Percentiles rank a stretch among this genome's conserved stretches.
These are phyloP conservation scores for Rhododendron mucronatum DNA, from an alignment of 148 eudicot genomes.

Conservation along the genomic window DNA sequence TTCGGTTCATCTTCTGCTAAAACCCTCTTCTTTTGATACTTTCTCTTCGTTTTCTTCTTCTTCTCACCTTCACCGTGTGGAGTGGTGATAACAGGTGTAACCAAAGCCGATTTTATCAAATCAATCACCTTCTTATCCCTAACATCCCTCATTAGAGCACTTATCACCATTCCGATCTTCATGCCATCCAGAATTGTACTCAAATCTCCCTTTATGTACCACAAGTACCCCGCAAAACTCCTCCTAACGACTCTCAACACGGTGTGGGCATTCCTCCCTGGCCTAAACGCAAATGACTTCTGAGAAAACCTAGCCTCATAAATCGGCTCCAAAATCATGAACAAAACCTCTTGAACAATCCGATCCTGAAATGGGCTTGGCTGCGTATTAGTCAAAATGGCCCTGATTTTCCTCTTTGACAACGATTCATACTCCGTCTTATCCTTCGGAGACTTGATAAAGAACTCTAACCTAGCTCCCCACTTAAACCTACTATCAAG, in stretches of 20 bases:
- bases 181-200: slow-evolving; percentile 85
- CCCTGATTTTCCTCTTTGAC: slow-evolving; percentile 84
- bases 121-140: slow-evolving; percentile 89
- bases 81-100: slow-evolving; percentile 68
- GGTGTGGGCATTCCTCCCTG: slow-evolving; percentile 85
- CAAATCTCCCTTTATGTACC: slow-evolving; percentile 92
- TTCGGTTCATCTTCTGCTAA: slow-evolving; percentile 92
- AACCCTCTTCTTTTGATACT: slow-evolving; percentile 84
- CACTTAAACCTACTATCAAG: slow-evolving; percentile 80
- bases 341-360: slow-evolving; percentile 88
- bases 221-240: slow-evolving; percentile 89
- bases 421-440: slow-evolving; percentile 72
- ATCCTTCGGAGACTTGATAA: slow-evolving; percentile 75
- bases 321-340: slow-evolving; percentile 87
- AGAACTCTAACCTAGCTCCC: slow-evolving; percentile 85
- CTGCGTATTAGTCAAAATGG: slow-evolving; percentile 72
- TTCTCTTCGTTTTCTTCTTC: slow-evolving; percentile 62
- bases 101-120: slow-evolving; percentile 71
- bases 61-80: slow-evolving; percentile 42
- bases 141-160: slow-evolving; percentile 82
- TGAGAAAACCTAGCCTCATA: slow-evolving; percentile 78
- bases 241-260: slow-evolving; percentile 74
- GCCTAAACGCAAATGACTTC: slow-evolving; percentile 91
- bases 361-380: slow-evolving; percentile 77
- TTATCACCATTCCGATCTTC: slow-evolving; percentile 81